Conservation (phyloP, 768 basidiomycete genomes). For the Hysterangium stoloniferum region DNA sequence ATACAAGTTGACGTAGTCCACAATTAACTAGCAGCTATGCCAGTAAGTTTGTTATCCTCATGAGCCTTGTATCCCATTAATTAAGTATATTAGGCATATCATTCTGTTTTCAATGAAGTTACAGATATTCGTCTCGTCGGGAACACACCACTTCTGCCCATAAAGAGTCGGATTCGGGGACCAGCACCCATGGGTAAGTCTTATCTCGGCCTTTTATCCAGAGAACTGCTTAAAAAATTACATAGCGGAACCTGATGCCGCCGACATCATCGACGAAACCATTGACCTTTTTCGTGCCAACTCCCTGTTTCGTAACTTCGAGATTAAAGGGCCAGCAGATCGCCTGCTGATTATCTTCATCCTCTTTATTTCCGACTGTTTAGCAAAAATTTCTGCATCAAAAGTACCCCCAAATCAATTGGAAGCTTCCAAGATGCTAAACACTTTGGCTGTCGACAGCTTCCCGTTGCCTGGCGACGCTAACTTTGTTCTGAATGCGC, state of each 20-base stretch:
- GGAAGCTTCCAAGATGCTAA: conserved; percentile 81
- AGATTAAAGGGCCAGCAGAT: conserved; percentile 98
- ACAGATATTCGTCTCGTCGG: conserved; percentile 78
- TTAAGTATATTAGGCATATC: conserved; percentile 68
- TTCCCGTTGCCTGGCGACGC: conserved; percentile 96
- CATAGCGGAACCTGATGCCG: conserved; percentile 66
- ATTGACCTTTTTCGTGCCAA: conserved; percentile 97
- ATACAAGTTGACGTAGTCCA: too few relatives aligned
- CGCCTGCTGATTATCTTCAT: conserved; percentile 94
- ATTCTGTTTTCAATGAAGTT: conserved; percentile 86
- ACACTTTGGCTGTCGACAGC: conserved; percentile 87
- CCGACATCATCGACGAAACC: conserved; percentile 93
- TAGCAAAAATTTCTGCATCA: conserved; percentile 75
- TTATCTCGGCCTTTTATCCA: background rate
- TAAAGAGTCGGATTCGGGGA: conserved; percentile 86
- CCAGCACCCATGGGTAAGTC: conserved; percentile 74
- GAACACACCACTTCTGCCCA: conserved; percentile 84
- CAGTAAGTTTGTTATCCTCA: conserved; percentile 17
- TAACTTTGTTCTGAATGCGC: conserved; percentile 85
- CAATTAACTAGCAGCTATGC: conserved; percentile 11
- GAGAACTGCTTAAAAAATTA: background rate
- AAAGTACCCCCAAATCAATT: conserved; percentile 65
- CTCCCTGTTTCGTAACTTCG: conserved; percentile 98
- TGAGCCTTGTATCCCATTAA: background rate
- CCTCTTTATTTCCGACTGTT: conserved; percentile 95